A percentile compares a stretch with the other conserved stretches of the same genome.
These are phyloP conservation scores for Hyphodiscus sp. DNA, from an alignment of 2,329 filamentous ascomycete genomes.

Conservation along the genomic window DNA sequence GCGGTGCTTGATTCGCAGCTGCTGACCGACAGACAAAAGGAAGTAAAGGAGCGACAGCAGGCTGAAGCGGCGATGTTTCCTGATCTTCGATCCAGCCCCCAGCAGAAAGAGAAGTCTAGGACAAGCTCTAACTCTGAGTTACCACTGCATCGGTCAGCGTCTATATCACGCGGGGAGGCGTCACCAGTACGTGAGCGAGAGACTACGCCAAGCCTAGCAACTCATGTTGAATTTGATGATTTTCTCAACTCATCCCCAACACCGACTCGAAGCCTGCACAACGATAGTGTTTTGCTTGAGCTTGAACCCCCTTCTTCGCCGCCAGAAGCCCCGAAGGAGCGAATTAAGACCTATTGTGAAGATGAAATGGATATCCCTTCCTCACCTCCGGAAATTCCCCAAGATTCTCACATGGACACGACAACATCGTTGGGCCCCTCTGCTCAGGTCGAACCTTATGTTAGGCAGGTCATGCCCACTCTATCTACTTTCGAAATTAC, in stretches of 20 bases:
- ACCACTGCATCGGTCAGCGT: slow-evolving; percentile 18
- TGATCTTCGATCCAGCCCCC: slow-evolving; percentile 53
- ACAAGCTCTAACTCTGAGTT: slow-evolving; percentile 10
- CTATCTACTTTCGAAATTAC: slow-evolving; percentile 17
- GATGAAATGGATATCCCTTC: slow-evolving; percentile 35
- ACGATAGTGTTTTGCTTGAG: slow-evolving; percentile 44
- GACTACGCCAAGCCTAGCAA: slow-evolving; percentile 21
- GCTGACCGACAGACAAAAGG: slow-evolving; percentile 72
- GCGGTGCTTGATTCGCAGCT: slow-evolving; percentile 58
- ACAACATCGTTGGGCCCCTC: slow-evolving; percentile 12
- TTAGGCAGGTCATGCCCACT: slow-evolving; percentile 5
- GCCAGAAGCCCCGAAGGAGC: slow-evolving; percentile 45
- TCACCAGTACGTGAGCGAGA: slow-evolving; percentile 12
- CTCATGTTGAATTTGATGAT: slow-evolving; percentile 23
- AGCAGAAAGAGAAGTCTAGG: slow-evolving; percentile 9
- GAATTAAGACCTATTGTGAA: slow-evolving; percentile 32
- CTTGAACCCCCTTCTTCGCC: slow-evolving; percentile 54
- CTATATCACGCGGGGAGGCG: slow-evolving; percentile 10
- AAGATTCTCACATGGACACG: neutral
- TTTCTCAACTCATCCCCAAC: slow-evolving; percentile 53
- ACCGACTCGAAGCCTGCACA: slow-evolving; percentile 40
- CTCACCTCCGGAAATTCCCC: slow-evolving; percentile 17
- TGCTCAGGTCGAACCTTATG: slow-evolving; percentile 19
- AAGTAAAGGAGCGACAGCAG: slow-evolving; percentile 67
- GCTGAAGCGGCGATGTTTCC: slow-evolving; percentile 60